Conservation (phyloP, 441 rosid species). For the Kokia cookei region DNA sequence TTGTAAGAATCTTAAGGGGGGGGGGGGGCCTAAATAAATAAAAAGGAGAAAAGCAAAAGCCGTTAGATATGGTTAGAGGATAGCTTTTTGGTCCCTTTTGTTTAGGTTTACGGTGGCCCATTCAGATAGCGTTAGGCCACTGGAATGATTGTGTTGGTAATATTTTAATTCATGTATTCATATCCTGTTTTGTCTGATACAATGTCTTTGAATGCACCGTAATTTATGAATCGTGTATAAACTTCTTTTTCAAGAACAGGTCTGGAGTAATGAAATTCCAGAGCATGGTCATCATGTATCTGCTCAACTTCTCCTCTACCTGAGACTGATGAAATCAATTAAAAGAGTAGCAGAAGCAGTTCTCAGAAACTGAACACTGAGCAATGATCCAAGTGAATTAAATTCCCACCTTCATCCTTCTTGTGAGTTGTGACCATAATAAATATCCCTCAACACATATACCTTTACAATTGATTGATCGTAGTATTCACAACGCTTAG, state of each 20-base stretch:
- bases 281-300: constrained; percentile 45
- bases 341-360: not conserved
- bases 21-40: not conserved
- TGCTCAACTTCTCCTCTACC: constrained; percentile 82
- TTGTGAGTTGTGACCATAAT: not conserved
- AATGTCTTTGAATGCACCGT: no score
- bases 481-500: no score
- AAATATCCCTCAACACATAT: not conserved
- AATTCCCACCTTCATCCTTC: not conserved
- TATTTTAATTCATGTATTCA: no score
- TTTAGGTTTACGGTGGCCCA: not conserved
- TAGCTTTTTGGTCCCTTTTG: not conserved
- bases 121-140: not conserved
- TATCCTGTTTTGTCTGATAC: no score
- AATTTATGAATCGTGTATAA: not conserved
- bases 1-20: not conserved
- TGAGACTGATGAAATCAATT: constrained; percentile 7
- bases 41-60: not conserved
- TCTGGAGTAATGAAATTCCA: constrained; percentile 82
- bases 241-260: constrained; percentile 43
- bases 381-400: not conserved
- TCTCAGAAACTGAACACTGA: not conserved
- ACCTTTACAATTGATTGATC: not conserved
- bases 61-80: not conserved
- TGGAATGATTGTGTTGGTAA: not conserved